These are phyloP conservation scores for Ganoderma meredithae DNA, from an alignment of 1,284 basidiomycete species.

Conservation along the genomic window DNA sequence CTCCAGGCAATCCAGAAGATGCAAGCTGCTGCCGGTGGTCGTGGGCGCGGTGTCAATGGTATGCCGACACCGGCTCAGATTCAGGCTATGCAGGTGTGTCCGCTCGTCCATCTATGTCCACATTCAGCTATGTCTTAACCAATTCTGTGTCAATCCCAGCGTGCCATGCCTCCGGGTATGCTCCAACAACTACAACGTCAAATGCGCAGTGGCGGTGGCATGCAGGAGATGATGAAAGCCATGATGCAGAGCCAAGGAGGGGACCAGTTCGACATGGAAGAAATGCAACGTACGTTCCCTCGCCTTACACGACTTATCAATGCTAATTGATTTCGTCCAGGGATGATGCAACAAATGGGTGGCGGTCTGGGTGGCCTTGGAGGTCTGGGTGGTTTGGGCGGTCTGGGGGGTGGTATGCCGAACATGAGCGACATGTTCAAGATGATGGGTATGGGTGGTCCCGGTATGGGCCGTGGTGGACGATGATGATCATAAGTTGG, in stretches of 20 bases:
- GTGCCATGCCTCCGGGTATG: conserved; percentile 90
- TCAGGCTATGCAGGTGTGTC: conserved; percentile 85
- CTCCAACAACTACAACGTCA: conserved; percentile 86
- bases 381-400: conserved; percentile 63
- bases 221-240: conserved; percentile 95
- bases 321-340: conserved; percentile 38
- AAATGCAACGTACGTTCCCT: conserved; percentile 76
- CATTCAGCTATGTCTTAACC: neutral
- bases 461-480: conserved; percentile 29
- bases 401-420: conserved; percentile 63
- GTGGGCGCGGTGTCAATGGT: conserved; percentile 83
- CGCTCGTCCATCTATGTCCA: neutral
- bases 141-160: conserved; percentile 48
- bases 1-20: conserved; percentile 90
- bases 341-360: conserved; percentile 91
- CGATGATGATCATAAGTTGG: conserved; percentile 24
- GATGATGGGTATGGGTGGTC: conserved; percentile 82
- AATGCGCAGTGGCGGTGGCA: conserved; percentile 84
- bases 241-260: conserved; percentile 93
- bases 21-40: conserved; percentile 85
- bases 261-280: conserved; percentile 84
- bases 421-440: conserved; percentile 82
- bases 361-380: conserved; percentile 64
- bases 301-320: neutral
- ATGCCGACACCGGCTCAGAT: conserved; percentile 94